Evolutionary conservation across 2,329 filamentous ascomycete genomes (phyloP), one percentile per base, ranked within the genome.

Genomic region (Aspergillus niger): DNA sequence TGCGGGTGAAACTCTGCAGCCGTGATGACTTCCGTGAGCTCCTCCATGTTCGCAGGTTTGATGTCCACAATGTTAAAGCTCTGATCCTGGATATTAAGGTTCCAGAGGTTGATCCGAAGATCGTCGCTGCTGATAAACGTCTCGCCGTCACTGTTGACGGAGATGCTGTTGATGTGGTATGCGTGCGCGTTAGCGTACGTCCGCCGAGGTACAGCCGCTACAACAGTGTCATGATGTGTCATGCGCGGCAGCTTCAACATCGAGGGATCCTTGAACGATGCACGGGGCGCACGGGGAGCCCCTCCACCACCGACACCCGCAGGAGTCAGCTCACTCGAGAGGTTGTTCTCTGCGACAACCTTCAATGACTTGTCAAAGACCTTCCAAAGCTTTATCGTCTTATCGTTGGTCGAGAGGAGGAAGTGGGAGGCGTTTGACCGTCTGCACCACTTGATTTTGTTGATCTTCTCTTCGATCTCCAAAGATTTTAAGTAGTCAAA

Each of bases 31-130:
- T 99, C 95, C 0, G 95, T 99, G 66, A 99, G 84, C 81, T 99
- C 95, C 79, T 99, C 95, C 95, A 99, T 99, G 77, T 99, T 99
- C 43, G 95, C 95, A 8, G 95, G 95, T 79, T 99, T 99, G 83
- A 99, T 99, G 77, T 99, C 95, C 64, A 99, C 95, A 75, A 99
- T 99, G 80, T 99, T 99, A 86, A 99, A 99, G 82, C 95, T 98
- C 80, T 98, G 94, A 71, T 98, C 94, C 77, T 99, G 95, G 65
- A 99, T 99, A 79, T 98, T 98, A 70, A 98, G 83, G 76, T 99
- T 98, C 95, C 95, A 99, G 59, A 99, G 83, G 78, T 99, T 99
- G 83, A 99, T 96, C 65, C 95, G 89, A 65, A 99, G 82, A 76
- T 99, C 95, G 75, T 99, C 95, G 75, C 93, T 97, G 82, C 93